Percentiles rank a stretch among this genome's conserved stretches.
Conservation (phyloP, 108 stramenopile genomes). For the Fistulifera solaris region DNA sequence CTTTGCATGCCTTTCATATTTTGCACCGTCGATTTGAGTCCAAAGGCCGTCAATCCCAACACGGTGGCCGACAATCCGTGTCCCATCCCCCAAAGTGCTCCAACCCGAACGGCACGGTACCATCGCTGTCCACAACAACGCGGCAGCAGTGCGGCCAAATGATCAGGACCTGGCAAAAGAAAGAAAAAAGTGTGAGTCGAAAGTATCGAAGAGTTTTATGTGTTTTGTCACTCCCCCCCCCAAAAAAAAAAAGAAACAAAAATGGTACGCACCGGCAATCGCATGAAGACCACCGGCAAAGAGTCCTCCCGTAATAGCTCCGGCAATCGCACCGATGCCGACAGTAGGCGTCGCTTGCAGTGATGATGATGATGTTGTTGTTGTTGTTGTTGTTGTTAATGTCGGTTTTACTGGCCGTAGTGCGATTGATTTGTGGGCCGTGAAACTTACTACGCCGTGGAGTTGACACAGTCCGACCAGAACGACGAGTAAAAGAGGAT, state of each 20-base stretch:
- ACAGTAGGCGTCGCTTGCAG: not conserved
- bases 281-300: conserved; percentile 90
- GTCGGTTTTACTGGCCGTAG: too few relatives aligned
- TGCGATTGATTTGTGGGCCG: too few relatives aligned
- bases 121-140: conserved; percentile 83
- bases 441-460: too few relatives aligned
- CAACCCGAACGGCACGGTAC: conserved; percentile 80
- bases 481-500: too few relatives aligned
- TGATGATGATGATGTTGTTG: not conserved
- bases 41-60: conserved; percentile 75
- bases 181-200: conserved; percentile 6
- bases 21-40: conserved; percentile 55
- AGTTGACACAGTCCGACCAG: too few relatives aligned
- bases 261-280: conserved; percentile 69
- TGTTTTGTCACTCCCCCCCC: not conserved
- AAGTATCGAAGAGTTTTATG: not conserved
- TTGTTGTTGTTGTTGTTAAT: not conserved
- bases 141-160: conserved; percentile 90
- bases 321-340: conserved; percentile 43
- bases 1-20: conserved; percentile 1
- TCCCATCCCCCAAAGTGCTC: conserved; percentile 92
- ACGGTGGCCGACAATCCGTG: conserved; percentile 89
- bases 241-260: not conserved
- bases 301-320: conserved; percentile 71
- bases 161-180: conserved; percentile 71